phyloP scores from a whole-genome alignment of 192 early-diverging fungal species.

The Coemansia sp. region DNA sequence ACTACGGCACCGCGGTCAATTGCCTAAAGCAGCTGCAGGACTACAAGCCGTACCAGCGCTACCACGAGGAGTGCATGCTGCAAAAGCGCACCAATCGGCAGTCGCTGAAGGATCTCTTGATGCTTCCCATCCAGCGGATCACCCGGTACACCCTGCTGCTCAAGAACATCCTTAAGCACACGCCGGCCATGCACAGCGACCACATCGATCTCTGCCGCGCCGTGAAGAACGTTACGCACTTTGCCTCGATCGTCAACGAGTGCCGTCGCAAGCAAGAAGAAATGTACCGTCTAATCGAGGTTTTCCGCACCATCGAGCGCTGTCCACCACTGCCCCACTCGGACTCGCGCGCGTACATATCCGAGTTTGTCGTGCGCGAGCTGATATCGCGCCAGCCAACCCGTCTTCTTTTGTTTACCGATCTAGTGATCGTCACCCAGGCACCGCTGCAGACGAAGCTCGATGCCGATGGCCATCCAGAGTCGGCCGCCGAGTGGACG shows the following conservation, averaged over 20 bases:
- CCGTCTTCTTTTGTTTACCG: constrained; percentile 41
- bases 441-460: constrained; percentile 31
- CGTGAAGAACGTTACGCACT: constrained; percentile 47
- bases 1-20: constrained; percentile 47
- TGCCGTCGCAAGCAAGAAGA: constrained; percentile 53
- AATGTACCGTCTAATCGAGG: constrained; percentile 30
- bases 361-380: constrained; percentile 45
- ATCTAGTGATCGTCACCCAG: constrained; percentile 47
- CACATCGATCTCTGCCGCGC: constrained; percentile 51
- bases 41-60: constrained; percentile 47
- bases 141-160: constrained; percentile 53
- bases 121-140: constrained; percentile 53
- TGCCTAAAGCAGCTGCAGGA: constrained; percentile 51
- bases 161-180: constrained; percentile 49
- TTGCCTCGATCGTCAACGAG: constrained; percentile 52
- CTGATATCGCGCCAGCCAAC: constrained; percentile 49
- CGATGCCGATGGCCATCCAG: constrained; percentile 21
- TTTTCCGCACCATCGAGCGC: constrained; percentile 29
- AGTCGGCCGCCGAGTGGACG: constrained; percentile 32
- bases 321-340: constrained; percentile 38
- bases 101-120: constrained; percentile 49
- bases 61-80: constrained; percentile 50
- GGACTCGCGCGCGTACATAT: constrained; percentile 30
- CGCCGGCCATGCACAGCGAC: constrained; percentile 47
- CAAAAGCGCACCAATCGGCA: constrained; percentile 53